Base-by-base conservation (phyloP, 345 rosid species). In the Schrenkiella parvula region DNA sequence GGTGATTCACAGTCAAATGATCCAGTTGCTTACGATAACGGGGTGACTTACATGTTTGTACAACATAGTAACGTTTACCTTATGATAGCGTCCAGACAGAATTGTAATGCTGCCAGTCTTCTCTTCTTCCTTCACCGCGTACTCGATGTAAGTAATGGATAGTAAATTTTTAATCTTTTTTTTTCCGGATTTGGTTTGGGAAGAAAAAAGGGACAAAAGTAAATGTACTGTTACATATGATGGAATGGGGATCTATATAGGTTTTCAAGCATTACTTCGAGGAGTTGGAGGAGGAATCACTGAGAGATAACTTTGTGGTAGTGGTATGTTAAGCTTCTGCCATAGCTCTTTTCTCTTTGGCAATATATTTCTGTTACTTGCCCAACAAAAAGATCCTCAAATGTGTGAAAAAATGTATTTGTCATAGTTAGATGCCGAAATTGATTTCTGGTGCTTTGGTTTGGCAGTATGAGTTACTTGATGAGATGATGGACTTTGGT, bases 401-500 rank as follows among this genome's bases (percentile, higher is more conserved):
- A 32, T n/a, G n/a, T n/a, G n/a, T n/a, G n/a, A 0, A 10, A 23
- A 2, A 19, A 21, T 1, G 19, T 35, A 35, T 5, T 52, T 42
- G 0, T 41, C 21, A 1, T 25, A 39, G 8, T 29, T 38, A 9
- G 39, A 51, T 60, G 37, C 18, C 72, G 44, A 59, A 59, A 64
- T 50, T 17, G 59, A 37, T 73, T 74, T 66, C n/a, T 80, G 56
- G n/a, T 32, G 21, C 48, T n/a, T n/a, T n/a, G n/a, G n/a, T n/a
- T n/a, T 83, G 60, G 64, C 89, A 95, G 96, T 95, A 91, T 44
- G 99, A 95, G 86, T 80, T 95, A 73, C 99, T 95, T 68, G 99
- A 95, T 71, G 97, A 95, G 84, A 95, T 95, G 85, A 91, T 95
- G 99, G 97, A 95, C 84, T 95, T 89, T 60, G 97, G 97, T 60